Base-by-base conservation (phyloP, 2,329 filamentous ascomycete genomes). In the Endothia cerciana region DNA sequence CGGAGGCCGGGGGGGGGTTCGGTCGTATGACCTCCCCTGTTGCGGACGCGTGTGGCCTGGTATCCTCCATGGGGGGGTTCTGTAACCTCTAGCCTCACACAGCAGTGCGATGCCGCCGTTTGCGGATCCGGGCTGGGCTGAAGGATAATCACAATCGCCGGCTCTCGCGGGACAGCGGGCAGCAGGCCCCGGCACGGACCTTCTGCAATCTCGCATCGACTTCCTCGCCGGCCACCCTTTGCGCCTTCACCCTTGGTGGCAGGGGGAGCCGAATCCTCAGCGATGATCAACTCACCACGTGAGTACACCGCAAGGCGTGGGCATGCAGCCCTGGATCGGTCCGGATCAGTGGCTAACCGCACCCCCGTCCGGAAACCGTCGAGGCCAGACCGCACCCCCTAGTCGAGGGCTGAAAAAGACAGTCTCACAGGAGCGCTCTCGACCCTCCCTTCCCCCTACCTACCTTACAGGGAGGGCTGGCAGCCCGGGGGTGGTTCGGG, bases 111-210 rank as follows among this genome's bases (percentile, higher is more conserved):
- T 7, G 47, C 17, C 25, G 13, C 25, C 47, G 28, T 8, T 49
- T 22, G 25, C 22, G 45, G 47, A 28, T 51, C 47, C 47, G 28
- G 22, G 15, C 47, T 51, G 25, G 47, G 47, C 47, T 28, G 33
- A 5, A 36, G 33, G 33, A 36, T 5, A 10, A 36, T 51, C 22
- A 19, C n/a, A 30, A 13, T 13, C 36, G 36, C 30, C n/a, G 36
- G 33, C 36, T 25, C 36, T 10, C 53, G 30, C 17, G 2, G 49
- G 4, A n/a, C 25, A 53, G 30, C n/a, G 8, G 30, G 3, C 51
- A 36, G 51, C 51, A 38, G 53, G 30, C 53, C n/a, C 30, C 33
- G 53, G 53, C 53, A 56, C 53, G 53, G 19, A 56, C 53, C 28
- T 38, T 38, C 11, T 6, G 17, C 30, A 36, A 56, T 56, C 30